Percentiles rank a stretch among this genome's conserved stretches.
Evolutionary conservation across 805 yeast genomes (phyloP).

Genomic region (Sugiyamaella valdiviana): DNA sequence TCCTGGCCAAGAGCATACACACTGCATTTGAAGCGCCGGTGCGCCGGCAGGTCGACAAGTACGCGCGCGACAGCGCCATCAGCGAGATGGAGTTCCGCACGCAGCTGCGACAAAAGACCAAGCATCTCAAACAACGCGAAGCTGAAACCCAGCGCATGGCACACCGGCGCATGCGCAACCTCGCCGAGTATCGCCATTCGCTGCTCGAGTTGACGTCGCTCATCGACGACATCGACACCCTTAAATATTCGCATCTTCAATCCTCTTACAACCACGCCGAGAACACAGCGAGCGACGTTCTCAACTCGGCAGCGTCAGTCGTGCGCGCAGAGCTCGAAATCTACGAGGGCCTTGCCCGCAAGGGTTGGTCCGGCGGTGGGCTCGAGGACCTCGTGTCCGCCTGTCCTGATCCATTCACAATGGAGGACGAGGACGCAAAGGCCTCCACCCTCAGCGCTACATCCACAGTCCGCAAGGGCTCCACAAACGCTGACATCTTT

Average conservation of each 20-base stretch:
- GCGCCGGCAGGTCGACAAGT: slow-evolving; percentile 38
- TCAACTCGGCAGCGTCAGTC: slow-evolving; percentile 53
- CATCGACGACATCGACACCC: slow-evolving; percentile 68
- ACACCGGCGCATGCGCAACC: slow-evolving; percentile 54
- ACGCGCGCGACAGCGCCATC: slow-evolving; percentile 38
- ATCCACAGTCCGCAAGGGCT: background rate
- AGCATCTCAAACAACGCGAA: slow-evolving; percentile 53
- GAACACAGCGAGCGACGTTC: slow-evolving; percentile 49
- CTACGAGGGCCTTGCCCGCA: slow-evolving; percentile 71
- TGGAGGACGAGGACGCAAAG: slow-evolving; percentile 21
- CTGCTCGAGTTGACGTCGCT: slow-evolving; percentile 63
- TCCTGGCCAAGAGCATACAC: slow-evolving; percentile 53
- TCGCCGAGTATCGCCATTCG: slow-evolving; percentile 61
- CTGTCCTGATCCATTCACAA: slow-evolving; percentile 60
- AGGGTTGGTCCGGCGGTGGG: slow-evolving; percentile 87
- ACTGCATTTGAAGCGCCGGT: slow-evolving; percentile 53
- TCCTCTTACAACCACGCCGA: slow-evolving; percentile 57
- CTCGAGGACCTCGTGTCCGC: slow-evolving; percentile 58
- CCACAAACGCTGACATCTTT: slow-evolving; percentile 14
- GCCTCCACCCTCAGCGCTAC: slow-evolving; percentile 6
- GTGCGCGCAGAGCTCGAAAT: slow-evolving; percentile 78
- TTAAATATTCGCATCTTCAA: slow-evolving; percentile 70
- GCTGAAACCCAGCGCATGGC: slow-evolving; percentile 53
- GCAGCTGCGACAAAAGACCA: slow-evolving; percentile 48
- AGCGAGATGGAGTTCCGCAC: slow-evolving; percentile 51